Percentiles rank a stretch among this genome's conserved stretches.
Conservation (phyloP, 176 grass and related monocot genomes). For the Poa annua region DNA sequence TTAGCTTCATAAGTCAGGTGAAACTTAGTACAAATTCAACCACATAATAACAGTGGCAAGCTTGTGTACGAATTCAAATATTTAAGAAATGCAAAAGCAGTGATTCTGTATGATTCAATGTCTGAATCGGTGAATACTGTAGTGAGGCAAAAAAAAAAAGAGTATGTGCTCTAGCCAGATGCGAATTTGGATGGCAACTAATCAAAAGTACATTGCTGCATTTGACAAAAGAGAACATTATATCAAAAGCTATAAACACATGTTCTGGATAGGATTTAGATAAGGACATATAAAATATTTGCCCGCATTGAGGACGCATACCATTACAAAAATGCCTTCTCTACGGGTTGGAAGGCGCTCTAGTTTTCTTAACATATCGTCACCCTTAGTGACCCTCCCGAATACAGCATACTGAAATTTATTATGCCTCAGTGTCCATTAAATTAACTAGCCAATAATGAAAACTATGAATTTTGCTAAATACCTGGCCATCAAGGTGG, state of each 20-base stretch:
- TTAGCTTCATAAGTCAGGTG: slow-evolving; percentile 2
- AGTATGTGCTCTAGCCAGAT: neutral
- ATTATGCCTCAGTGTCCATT: slow-evolving; percentile 24
- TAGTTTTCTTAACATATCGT: slow-evolving; percentile 81
- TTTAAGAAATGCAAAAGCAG: neutral
- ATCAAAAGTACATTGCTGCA: slow-evolving; percentile 13
- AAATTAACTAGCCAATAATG: slow-evolving; percentile 29
- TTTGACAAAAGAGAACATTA: neutral
- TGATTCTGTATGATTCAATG: neutral
- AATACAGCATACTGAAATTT: slow-evolving; percentile 90
- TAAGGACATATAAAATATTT: neutral
- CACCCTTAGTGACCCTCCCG: slow-evolving; percentile 84
- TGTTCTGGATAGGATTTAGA: neutral
- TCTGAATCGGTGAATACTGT: neutral
- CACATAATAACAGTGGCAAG: neutral
- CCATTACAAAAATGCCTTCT: slow-evolving; percentile 98
- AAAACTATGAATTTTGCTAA: slow-evolving; percentile 14
- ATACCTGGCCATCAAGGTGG: slow-evolving; percentile 90
- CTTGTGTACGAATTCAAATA: neutral
- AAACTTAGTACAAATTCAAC: neutral
- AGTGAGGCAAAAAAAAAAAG: neutral
- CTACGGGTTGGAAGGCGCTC: slow-evolving; percentile 76
- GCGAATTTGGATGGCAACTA: neutral
- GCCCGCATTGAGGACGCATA: too few species aligned
- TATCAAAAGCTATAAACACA: neutral